A percentile compares a stretch with the other conserved stretches of the same genome.
These are phyloP conservation scores for Saccharomycopsis sp. DNA, from an alignment of 805 yeast species.

Conservation along the genomic window DNA sequence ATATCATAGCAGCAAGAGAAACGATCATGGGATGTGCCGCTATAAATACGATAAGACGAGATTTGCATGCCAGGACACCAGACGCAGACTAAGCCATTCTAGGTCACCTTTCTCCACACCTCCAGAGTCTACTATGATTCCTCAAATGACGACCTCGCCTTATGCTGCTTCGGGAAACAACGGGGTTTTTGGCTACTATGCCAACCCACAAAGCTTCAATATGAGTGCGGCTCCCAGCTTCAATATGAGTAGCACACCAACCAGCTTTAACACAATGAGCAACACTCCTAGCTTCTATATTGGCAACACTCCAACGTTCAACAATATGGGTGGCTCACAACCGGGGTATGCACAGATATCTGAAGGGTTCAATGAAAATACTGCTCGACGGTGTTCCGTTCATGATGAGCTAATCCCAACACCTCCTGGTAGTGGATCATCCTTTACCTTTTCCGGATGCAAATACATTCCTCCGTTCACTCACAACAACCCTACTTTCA, in stretches of 20 bases:
- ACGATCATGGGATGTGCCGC: background rate
- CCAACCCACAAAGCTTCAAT: background rate
- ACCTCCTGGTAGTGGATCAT: background rate
- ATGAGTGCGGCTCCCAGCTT: background rate
- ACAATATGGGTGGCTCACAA: background rate
- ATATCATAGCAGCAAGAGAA: background rate
- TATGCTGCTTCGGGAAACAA: background rate
- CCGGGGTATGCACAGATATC: too few relatives aligned
- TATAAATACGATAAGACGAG: background rate
- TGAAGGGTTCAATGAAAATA: background rate
- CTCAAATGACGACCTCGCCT: background rate
- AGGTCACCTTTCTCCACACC: background rate
- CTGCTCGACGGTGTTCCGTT: background rate
- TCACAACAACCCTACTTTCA: background rate
- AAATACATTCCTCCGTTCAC: background rate
- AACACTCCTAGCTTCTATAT: background rate
- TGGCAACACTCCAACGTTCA: too few relatives aligned
- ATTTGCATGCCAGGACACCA: background rate
- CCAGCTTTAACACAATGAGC: too few relatives aligned
- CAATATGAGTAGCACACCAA: background rate
- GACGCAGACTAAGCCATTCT: background rate
- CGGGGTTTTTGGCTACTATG: background rate
- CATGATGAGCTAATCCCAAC: background rate
- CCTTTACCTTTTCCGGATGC: background rate
- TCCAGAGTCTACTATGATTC: background rate